Percentiles rank a stretch among this genome's conserved stretches.
These are phyloP conservation scores for Saccharomyces pastorianus DNA, from an alignment of 1,139 yeast genomes.

Conservation along the genomic window DNA sequence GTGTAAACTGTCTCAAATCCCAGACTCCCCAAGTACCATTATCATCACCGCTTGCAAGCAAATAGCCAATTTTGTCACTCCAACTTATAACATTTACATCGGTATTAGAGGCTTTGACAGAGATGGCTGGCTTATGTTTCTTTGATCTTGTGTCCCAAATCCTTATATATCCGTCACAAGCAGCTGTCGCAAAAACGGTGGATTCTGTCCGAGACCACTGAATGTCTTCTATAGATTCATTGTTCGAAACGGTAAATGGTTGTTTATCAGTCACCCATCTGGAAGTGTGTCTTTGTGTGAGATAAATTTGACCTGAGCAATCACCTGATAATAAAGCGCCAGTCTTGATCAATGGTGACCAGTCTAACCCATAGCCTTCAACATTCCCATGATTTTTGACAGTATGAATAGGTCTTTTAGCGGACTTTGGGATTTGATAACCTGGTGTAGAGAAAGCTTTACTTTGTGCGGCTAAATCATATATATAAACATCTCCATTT, in stretches of 20 bases:
- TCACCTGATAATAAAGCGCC: constrained; percentile 90
- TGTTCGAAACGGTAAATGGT: constrained; percentile 64
- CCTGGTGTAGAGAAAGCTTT: constrained; percentile 89
- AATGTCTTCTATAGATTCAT: constrained; percentile 76
- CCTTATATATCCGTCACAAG: constrained; percentile 83
- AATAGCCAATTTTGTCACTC: constrained; percentile 79
- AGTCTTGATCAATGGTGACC: constrained; percentile 80
- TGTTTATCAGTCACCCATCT: constrained; percentile 84
- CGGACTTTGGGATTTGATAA: constrained; percentile 62
- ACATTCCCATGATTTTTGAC: constrained; percentile 83
- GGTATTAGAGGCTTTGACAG: constrained; percentile 70
- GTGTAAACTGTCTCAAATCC: constrained; percentile 86
- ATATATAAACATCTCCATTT: constrained; percentile 79
- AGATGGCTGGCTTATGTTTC: constrained; percentile 82
- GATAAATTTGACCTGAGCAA: constrained; percentile 69
- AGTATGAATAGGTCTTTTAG: constrained; percentile 80
- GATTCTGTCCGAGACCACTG: constrained; percentile 93
- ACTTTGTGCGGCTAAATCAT: constrained; percentile 71
- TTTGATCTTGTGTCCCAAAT: constrained; percentile 97
- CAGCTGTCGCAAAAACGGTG: constrained; percentile 90
- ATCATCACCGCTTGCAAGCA: constrained; percentile 93
- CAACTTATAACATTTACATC: constrained; percentile 95
- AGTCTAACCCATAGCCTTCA: constrained; percentile 94
- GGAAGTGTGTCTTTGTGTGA: constrained; percentile 67
- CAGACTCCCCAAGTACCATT: constrained; percentile 97